A percentile compares a stretch with the other conserved stretches of the same genome.
Conservation (phyloP, 78 protist genomes). For the Capsaspora owczarzaki region DNA sequence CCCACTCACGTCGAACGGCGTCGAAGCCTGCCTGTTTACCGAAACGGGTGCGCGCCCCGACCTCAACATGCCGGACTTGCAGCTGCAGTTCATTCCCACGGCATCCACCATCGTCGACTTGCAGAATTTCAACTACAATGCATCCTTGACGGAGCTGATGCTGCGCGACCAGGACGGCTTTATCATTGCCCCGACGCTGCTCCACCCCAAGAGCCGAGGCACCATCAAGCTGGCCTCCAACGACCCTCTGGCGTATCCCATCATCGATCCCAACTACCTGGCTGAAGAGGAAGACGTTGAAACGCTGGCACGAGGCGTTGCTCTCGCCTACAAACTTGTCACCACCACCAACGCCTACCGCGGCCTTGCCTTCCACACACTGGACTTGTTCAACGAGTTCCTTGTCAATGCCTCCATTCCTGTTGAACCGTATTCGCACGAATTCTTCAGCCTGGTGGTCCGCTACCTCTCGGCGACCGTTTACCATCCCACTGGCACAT, state of each 20-base stretch:
- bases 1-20: no score
- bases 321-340: background rate
- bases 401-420: no score
- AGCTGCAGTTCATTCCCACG: no score
- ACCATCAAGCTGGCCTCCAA: background rate
- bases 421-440: background rate
- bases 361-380: background rate
- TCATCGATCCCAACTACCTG: constrained; percentile 49
- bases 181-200: background rate
- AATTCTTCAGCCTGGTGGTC: background rate
- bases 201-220: constrained; percentile 17
- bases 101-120: no score
- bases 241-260: background rate
- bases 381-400: background rate
- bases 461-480: constrained; percentile 14
- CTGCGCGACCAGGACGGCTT: no score
- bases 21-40: no score
- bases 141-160: no score
- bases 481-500: constrained; percentile 57
- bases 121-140: no score
- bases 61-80: no score
- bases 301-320: background rate
- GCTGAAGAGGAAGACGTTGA: background rate
- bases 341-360: background rate
- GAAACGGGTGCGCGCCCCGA: no score